Evolutionary conservation across 73 alveolate species (phyloP).

Genomic region (Paramecium octaurelia): DNA sequence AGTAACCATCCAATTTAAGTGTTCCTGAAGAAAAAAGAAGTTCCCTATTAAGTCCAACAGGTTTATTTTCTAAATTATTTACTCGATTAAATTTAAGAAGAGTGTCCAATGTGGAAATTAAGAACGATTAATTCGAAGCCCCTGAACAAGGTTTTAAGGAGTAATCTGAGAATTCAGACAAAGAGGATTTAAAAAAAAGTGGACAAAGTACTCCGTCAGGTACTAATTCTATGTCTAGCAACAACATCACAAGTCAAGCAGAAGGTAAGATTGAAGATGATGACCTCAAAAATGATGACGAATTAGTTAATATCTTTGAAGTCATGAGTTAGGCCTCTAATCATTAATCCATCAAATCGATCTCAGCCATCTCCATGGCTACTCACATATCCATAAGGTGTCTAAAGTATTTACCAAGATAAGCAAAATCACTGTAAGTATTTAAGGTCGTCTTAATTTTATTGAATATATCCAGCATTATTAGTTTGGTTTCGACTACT

Average conservation of each 20-base stretch:
- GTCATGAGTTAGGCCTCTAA: slow-evolving; percentile 42
- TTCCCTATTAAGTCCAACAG: slow-evolving; percentile 5
- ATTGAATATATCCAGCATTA: slow-evolving; percentile 11
- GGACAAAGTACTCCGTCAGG: neutral
- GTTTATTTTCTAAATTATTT: slow-evolving; percentile 9
- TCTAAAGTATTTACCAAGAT: slow-evolving; percentile 21
- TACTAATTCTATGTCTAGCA: slow-evolving; percentile 24
- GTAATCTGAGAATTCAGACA: neutral
- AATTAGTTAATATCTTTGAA: slow-evolving; percentile 34
- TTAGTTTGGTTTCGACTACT: neutral
- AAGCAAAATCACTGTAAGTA: neutral
- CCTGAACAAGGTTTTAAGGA: slow-evolving; percentile 11
- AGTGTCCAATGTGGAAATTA: slow-evolving; percentile 15
- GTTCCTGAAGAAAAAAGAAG: slow-evolving; percentile 3
- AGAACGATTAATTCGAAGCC: slow-evolving; percentile 12
- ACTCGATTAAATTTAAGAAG: slow-evolving; percentile 33
- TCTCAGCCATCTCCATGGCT: slow-evolving; percentile 42
- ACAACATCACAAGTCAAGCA: slow-evolving; percentile 12
- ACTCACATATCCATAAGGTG: slow-evolving; percentile 24
- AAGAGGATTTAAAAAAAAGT: neutral
- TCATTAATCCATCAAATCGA: slow-evolving; percentile 36
- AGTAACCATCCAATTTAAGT: neutral
- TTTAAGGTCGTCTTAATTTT: neutral
- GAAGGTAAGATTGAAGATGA: neutral
- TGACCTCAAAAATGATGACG: slow-evolving; percentile 28